Percentiles rank a stretch among this genome's conserved stretches.
phyloP scores from a whole-genome alignment of 2,329 filamentous ascomycete genomes.

The Aspergillus japonicus region DNA sequence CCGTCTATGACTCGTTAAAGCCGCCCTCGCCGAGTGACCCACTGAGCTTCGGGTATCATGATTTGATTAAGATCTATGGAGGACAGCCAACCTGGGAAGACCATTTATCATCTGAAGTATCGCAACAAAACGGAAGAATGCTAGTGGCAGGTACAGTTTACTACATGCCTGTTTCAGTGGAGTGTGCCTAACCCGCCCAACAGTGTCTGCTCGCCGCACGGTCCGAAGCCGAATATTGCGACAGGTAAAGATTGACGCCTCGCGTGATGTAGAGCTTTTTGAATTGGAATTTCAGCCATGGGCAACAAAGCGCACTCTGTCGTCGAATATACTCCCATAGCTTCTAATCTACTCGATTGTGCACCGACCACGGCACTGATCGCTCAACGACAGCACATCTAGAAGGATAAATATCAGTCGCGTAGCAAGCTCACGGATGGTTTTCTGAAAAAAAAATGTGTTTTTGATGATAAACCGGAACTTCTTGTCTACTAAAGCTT shows the following conservation, averaged over 20 bases:
- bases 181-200: constrained; percentile 5
- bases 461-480: neutral
- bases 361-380: neutral
- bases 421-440: neutral
- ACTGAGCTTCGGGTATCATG: constrained; percentile 18
- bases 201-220: constrained; percentile 15
- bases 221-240: constrained; percentile 15
- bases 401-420: neutral
- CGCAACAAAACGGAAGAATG: constrained; percentile 9
- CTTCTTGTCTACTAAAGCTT: neutral
- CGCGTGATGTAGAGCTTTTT: constrained; percentile 18
- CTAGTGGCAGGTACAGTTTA: constrained; percentile 13
- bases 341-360: constrained; percentile 3
- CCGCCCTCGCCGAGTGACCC: neutral
- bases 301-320: constrained; percentile 11
- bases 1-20: constrained; percentile 5
- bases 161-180: neutral
- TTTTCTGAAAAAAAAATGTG: neutral
- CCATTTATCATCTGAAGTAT: constrained; percentile 12
- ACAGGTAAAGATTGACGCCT: constrained; percentile 12
- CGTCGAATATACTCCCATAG: constrained; percentile 8
- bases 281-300: constrained; percentile 25
- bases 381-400: neutral
- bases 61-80: constrained; percentile 20
- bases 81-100: constrained; percentile 15